phyloP scores from a whole-genome alignment of 331 rosid genomes.

The Malus hybrid region DNA sequence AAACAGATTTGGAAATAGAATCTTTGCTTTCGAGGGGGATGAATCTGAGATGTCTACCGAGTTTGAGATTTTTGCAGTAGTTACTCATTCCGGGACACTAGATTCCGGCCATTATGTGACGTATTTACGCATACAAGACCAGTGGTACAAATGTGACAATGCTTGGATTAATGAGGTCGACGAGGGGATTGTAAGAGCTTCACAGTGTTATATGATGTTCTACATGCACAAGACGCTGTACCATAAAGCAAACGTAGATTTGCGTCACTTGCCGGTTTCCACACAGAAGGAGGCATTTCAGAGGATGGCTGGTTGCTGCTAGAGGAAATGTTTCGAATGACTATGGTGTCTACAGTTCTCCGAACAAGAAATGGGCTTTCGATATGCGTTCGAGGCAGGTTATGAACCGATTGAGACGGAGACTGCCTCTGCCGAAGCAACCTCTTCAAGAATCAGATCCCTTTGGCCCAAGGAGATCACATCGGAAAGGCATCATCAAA shows the following conservation, averaged over 20 bases:
- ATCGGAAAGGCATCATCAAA: background rate
- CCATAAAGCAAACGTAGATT: constrained; percentile 47
- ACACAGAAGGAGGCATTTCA: constrained; percentile 36
- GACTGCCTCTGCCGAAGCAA: background rate
- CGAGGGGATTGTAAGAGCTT: constrained; percentile 68
- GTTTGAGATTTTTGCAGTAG: constrained; percentile 76
- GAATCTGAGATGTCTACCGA: constrained; percentile 53
- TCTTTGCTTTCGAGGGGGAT: constrained; percentile 62
- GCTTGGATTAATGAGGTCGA: constrained; percentile 92
- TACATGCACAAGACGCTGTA: constrained; percentile 54
- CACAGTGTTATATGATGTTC: constrained; percentile 88
- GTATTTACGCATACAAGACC: constrained; percentile 55
- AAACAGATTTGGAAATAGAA: constrained; percentile 77
- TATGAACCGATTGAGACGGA: background rate
- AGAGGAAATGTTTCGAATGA: constrained; percentile 1
- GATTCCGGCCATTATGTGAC: constrained; percentile 88
- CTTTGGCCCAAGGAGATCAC: background rate
- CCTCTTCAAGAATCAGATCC: background rate
- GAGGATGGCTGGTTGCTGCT: constrained; percentile 52
- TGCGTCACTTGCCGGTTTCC: constrained; percentile 37
- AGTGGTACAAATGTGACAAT: constrained; percentile 85
- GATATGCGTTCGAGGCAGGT: background rate
- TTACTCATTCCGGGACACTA: constrained; percentile 77
- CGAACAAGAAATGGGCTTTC: background rate
- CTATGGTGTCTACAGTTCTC: background rate